Evolutionary conservation across 1,284 basidiomycete genomes (phyloP), one percentile per base, ranked within the genome.

Genomic region (Sanghuangporus weigelae): DNA sequence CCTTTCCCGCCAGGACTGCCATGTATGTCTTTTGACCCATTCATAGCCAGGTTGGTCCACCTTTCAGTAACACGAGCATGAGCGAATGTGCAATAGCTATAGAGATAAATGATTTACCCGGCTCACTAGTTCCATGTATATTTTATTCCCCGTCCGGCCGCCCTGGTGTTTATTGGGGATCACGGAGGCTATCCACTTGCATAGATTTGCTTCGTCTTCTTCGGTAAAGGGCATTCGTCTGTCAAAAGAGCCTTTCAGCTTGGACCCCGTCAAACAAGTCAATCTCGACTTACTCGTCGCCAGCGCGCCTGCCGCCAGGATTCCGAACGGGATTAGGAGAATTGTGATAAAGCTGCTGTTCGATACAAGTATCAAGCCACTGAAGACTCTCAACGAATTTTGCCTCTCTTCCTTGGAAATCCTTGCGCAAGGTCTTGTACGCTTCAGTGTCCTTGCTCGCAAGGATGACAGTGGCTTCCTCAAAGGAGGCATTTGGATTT

Each of bases 1-100:
- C 35, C 90, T 81, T 71, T 92, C 90, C 42, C 90, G 83, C 90
- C 90, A 92, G 14, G 90, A 92, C 67, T 92, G 89, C 90, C 90
- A 92, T 8, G 90, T 90, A 71, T 92, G 90, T n/a, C 89, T 83
- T 26, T 78, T 80, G 23, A 90, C 90, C 90, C 90, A 92, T 1
- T 80, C 78, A 69, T 84, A 91, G 65, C 88, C 87, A 1, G 87
- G 85, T 66, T 90, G 85, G 59, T 74, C 73, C 48, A 76, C 76
- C 90, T 88, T 51, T 11, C 16, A 57, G 60, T 39, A 39, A 40
- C n/a, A 54, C 19, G 5, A 46, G 31, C 38, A n/a, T 46, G 40
- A 12, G 16, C 21, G 19, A 46, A 46, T 46, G 16, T 2, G 16
- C 12, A 63, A 51, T n/a, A 8, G 16, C 57, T 53, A 62, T 58